These are phyloP conservation scores for Colletotrichum aenigma DNA, from an alignment of 2,329 filamentous ascomycete genomes.

Conservation along the genomic window DNA sequence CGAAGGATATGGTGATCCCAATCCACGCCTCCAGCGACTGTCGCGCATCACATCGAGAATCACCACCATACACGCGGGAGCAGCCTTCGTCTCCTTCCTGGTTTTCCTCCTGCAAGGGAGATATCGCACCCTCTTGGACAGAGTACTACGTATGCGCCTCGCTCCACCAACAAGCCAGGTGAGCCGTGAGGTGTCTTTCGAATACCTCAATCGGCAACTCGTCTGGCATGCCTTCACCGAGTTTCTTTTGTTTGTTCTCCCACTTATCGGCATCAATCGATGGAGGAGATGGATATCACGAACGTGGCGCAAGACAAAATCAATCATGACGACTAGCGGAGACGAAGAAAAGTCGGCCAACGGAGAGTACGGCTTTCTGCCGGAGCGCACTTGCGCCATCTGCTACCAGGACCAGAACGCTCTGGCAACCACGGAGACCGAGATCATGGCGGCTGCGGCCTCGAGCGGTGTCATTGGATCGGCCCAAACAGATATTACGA, in stretches of 20 bases:
- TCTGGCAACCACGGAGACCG: slow-evolving; percentile 70
- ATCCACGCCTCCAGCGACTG: slow-evolving; percentile 57
- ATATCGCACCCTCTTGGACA: slow-evolving; percentile 89
- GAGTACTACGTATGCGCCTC: slow-evolving; percentile 81
- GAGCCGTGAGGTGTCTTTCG: slow-evolving; percentile 91
- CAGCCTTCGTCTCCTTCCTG: slow-evolving; percentile 84
- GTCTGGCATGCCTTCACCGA: slow-evolving; percentile 99
- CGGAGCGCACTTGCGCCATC: slow-evolving; percentile 93
- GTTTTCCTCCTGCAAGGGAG: slow-evolving; percentile 90
- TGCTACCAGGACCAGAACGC: slow-evolving; percentile 95
- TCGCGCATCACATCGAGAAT: slow-evolving; percentile 71
- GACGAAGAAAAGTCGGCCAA: slow-evolving; percentile 56
- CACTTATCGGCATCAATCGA: slow-evolving; percentile 90
- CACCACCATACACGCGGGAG: slow-evolving; percentile 78
- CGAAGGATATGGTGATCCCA: slow-evolving; percentile 69
- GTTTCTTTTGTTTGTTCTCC: slow-evolving; percentile 96
- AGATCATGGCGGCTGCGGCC: slow-evolving; percentile 73
- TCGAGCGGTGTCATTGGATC: slow-evolving; percentile 84
- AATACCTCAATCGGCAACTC: slow-evolving; percentile 95
- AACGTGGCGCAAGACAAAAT: slow-evolving; percentile 82
- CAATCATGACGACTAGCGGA: slow-evolving; percentile 57
- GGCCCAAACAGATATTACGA: slow-evolving; percentile 91
- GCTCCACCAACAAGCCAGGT: slow-evolving; percentile 85
- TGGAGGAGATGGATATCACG: slow-evolving; percentile 91
- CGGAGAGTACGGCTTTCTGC: slow-evolving; percentile 84